Conservation (phyloP, 2,329 filamentous ascomycete genomes). For the Penicillium sp. region DNA sequence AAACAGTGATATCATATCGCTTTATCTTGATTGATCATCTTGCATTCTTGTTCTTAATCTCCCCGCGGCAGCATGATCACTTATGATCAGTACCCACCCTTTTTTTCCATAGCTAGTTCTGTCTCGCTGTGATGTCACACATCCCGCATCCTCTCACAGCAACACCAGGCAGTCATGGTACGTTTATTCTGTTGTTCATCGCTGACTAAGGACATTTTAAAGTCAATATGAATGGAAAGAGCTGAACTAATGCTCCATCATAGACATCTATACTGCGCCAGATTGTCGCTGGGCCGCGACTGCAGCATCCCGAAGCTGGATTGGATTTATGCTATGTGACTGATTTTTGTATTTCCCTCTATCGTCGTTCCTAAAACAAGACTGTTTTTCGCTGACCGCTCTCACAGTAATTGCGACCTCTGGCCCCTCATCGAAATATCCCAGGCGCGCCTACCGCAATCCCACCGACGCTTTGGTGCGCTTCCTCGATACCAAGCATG, state of each 20-base stretch:
- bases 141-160: not conserved
- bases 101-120: too few relatives aligned
- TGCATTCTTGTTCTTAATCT: too few relatives aligned
- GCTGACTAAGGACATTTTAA: too few relatives aligned
- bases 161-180: not conserved
- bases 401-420: slow-evolving; percentile 66
- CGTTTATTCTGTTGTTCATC: too few relatives aligned
- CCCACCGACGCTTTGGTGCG: slow-evolving; percentile 80
- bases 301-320: slow-evolving; percentile 78
- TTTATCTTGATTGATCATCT: too few relatives aligned
- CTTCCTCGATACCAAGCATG: slow-evolving; percentile 84
- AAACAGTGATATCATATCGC: too few relatives aligned
- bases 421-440: slow-evolving; percentile 83
- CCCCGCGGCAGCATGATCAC: too few relatives aligned
- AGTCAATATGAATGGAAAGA: not conserved
- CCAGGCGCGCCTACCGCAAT: slow-evolving; percentile 89
- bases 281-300: slow-evolving; percentile 82
- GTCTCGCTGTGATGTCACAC: not conserved
- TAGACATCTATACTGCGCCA: slow-evolving; percentile 77
- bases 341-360: slow-evolving; percentile 54
- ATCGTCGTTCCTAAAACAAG: too few relatives aligned
- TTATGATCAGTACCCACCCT: too few relatives aligned
- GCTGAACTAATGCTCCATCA: not conserved
- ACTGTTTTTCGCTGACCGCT: too few relatives aligned
- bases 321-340: slow-evolving; percentile 96